Evolutionary conservation across 1,284 basidiomycete genomes (phyloP).

Genomic region (Cryptococcus sp.): DNA sequence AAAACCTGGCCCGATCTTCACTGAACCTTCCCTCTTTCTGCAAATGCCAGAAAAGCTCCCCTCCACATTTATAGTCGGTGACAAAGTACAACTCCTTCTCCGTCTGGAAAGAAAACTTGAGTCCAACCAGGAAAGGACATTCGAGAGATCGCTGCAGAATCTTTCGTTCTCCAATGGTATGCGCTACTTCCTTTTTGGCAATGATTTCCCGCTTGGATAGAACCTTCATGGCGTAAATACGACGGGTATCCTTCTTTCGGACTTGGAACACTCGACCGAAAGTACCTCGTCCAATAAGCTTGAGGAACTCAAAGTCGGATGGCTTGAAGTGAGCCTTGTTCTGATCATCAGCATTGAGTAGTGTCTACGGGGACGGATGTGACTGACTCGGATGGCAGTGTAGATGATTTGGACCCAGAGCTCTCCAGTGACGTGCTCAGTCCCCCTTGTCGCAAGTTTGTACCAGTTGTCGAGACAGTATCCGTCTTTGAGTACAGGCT

Average conservation of each 20-base stretch:
- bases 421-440: constrained; percentile 81
- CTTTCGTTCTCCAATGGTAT: constrained; percentile 98
- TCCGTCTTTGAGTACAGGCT: constrained; percentile 81
- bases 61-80: constrained; percentile 98
- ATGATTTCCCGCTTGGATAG: constrained; percentile 98
- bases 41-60: constrained; percentile 96
- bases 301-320: constrained; percentile 96
- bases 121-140: constrained; percentile 94
- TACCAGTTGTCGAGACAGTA: constrained; percentile 96
- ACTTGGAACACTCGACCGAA: constrained; percentile 99
- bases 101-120: constrained; percentile 99
- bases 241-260: constrained; percentile 92
- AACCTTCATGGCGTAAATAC: constrained; percentile 99
- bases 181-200: constrained; percentile 97
- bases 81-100: constrained; percentile 93
- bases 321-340: constrained; percentile 76
- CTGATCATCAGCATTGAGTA: constrained; percentile 47
- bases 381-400: constrained; percentile 76
- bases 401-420: constrained; percentile 93
- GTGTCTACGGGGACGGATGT: neutral
- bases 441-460: constrained; percentile 72
- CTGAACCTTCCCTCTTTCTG: constrained; percentile 90
- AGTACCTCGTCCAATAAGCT: constrained; percentile 96
- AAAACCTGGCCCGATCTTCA: constrained; percentile 90
- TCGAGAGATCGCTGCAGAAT: constrained; percentile 92